Percentiles rank a stretch among this genome's conserved stretches.
phyloP scores from a whole-genome alignment of 495 filamentous ascomycete genomes.

The Talaromyces adpressus region DNA sequence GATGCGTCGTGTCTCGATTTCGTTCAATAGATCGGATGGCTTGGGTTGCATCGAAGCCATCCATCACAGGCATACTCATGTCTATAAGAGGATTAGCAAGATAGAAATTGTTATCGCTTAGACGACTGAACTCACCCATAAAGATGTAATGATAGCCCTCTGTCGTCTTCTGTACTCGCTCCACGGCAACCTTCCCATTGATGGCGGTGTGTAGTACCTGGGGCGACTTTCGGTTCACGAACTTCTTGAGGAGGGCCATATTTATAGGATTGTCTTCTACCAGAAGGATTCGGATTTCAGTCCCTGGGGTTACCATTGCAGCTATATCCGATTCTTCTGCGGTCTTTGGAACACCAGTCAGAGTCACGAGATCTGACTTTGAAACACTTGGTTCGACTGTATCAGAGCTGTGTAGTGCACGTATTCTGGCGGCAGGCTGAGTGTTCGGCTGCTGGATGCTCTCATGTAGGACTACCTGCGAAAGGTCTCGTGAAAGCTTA shows the following conservation, averaged over 20 bases:
- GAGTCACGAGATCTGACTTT: not conserved
- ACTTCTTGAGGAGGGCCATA: constrained; percentile 57
- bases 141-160: constrained; percentile 48
- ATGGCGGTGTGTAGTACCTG: constrained; percentile 33
- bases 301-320: not conserved
- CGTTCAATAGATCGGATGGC: constrained; percentile 57
- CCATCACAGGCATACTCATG: constrained; percentile 60
- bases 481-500: not conserved
- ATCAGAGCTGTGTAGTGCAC: not conserved
- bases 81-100: not conserved
- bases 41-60: constrained; percentile 65
- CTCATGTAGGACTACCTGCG: not conserved
- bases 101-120: not conserved
- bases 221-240: constrained; percentile 45
- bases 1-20: constrained; percentile 22
- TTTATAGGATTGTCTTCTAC: constrained; percentile 76
- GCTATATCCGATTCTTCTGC: not conserved
- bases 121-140: constrained; percentile 47
- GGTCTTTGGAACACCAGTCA: not conserved
- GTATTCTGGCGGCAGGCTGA: not conserved
- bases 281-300: constrained; percentile 37
- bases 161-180: constrained; percentile 32
- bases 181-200: constrained; percentile 46
- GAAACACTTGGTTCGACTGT: not conserved
- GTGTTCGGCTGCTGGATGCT: not conserved